Conservation (phyloP, 2,329 filamentous ascomycete genomes). For the Sporothrix luriei region DNA sequence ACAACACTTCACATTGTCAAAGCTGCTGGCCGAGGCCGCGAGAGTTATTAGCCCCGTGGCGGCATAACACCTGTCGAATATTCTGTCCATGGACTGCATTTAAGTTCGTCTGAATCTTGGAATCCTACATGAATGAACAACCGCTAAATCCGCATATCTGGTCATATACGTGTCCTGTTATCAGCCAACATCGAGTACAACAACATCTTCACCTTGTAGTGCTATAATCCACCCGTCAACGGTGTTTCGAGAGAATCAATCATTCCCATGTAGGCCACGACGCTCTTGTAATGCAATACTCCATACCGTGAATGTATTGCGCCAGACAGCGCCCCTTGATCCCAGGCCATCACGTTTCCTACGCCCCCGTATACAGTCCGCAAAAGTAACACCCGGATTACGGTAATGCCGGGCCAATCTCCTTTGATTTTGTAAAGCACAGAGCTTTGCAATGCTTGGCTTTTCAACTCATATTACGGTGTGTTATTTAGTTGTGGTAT, state of each 20-base stretch:
- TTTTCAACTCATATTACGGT: neutral
- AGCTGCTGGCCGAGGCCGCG: neutral
- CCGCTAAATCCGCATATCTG: no score
- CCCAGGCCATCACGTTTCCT: conserved; percentile 7
- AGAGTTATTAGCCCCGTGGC: neutral
- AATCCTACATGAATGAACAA: no score
- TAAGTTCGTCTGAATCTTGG: no score
- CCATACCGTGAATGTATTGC: no score
- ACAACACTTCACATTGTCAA: neutral
- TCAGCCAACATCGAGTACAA: no score
- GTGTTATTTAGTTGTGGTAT: neutral
- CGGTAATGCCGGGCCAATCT: neutral
- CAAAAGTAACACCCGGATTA: neutral
- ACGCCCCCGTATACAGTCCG: neutral
- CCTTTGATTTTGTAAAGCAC: neutral
- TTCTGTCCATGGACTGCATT: no score
- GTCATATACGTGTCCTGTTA: no score
- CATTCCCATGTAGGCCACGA: no score
- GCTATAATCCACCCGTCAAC: no score
- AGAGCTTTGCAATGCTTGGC: neutral
- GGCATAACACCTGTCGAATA: neutral
- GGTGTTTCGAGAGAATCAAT: no score
- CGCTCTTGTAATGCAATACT: no score
- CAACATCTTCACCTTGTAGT: no score
- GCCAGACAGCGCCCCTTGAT: conserved; percentile 16